A percentile compares a stretch with the other conserved stretches of the same genome.
Conservation (phyloP, 352 stramenopile genomes). For the Globisporangium mamillatum region DNA sequence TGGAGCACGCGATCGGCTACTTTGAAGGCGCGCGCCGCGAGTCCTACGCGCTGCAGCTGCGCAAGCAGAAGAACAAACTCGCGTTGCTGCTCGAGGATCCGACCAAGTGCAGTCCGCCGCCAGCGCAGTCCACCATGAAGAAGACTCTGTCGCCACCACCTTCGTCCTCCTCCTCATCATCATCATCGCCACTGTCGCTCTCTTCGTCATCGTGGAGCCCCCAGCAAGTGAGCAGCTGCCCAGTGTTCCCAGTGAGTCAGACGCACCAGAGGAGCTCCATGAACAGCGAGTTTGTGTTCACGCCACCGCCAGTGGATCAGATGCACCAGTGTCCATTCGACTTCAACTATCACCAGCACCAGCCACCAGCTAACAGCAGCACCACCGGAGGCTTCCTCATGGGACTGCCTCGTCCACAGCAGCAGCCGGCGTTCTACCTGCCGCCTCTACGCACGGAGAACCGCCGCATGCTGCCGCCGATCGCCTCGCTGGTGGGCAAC, state of each 20-base stretch:
- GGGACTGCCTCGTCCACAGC: background rate
- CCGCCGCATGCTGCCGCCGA: slow-evolving; percentile 40
- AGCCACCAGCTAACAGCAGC: background rate
- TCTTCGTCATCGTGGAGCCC: slow-evolving; percentile 14
- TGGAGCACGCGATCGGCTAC: slow-evolving; percentile 80
- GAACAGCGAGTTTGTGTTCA: background rate
- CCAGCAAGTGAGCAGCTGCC: slow-evolving; percentile 12
- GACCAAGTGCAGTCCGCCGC: slow-evolving; percentile 43
- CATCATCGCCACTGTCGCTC: slow-evolving; percentile 2
- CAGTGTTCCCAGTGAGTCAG: slow-evolving; percentile 1
- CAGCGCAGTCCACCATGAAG: background rate
- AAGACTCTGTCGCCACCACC: background rate
- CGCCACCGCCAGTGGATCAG: background rate
- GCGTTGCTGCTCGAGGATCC: slow-evolving; percentile 57
- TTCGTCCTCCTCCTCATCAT: slow-evolving; percentile 13
- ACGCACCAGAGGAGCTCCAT: background rate
- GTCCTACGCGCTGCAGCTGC: slow-evolving; percentile 66
- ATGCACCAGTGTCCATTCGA: background rate
- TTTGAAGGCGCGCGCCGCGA: slow-evolving; percentile 69
- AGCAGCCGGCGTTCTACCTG: slow-evolving; percentile 15
- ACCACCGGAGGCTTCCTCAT: slow-evolving; percentile 1
- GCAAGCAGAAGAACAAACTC: slow-evolving; percentile 79
- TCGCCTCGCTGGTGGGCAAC: slow-evolving; percentile 45
- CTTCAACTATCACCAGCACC: background rate
- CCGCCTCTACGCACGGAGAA: slow-evolving; percentile 37